These are phyloP conservation scores for Fusarium marasasianum DNA, from an alignment of 2,329 filamentous ascomycete genomes.

Conservation along the genomic window DNA sequence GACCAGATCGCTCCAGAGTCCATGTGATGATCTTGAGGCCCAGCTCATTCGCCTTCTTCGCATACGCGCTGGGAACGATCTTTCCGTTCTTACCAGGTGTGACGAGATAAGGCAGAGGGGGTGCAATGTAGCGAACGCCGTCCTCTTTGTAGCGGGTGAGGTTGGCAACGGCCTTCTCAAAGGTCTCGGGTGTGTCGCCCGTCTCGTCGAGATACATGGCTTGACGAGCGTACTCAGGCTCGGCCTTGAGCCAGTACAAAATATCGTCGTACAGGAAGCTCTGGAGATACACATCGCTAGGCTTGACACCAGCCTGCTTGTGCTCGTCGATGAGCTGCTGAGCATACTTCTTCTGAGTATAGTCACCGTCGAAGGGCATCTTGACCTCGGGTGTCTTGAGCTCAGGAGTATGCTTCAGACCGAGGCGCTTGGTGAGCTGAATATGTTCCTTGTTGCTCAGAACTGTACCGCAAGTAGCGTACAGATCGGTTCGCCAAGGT, in stretches of 20 bases:
- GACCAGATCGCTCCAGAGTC: slow-evolving; percentile 73
- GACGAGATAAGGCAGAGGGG: slow-evolving; percentile 71
- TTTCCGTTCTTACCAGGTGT: slow-evolving; percentile 56
- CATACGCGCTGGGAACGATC: slow-evolving; percentile 72
- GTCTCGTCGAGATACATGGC: slow-evolving; percentile 73
- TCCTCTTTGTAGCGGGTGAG: slow-evolving; percentile 64
- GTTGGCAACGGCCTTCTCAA: slow-evolving; percentile 63
- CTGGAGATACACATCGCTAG: slow-evolving; percentile 68
- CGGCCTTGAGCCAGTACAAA: slow-evolving; percentile 71
- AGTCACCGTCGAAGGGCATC: slow-evolving; percentile 73
- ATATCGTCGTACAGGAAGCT: slow-evolving; percentile 72
- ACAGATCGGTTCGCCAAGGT: slow-evolving; percentile 71
- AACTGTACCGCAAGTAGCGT: slow-evolving; percentile 70
- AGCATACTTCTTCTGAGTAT: slow-evolving; percentile 72
- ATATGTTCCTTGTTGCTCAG: slow-evolving; percentile 71
- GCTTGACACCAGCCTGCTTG: slow-evolving; percentile 60
- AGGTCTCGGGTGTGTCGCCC: slow-evolving; percentile 62
- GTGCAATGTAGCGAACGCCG: slow-evolving; percentile 71
- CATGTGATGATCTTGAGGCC: slow-evolving; percentile 74
- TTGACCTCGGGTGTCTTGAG: slow-evolving; percentile 73
- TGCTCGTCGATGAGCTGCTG: slow-evolving; percentile 73
- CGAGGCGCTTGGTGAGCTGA: slow-evolving; percentile 63
- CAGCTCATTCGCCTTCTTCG: slow-evolving; percentile 65
- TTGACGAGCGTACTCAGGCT: slow-evolving; percentile 68
- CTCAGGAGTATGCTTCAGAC: slow-evolving; percentile 72